A percentile compares a stretch with the other conserved stretches of the same genome.
These are phyloP conservation scores for Ustilago sp. DNA, from an alignment of 1,284 basidiomycete species.

Conservation along the genomic window DNA sequence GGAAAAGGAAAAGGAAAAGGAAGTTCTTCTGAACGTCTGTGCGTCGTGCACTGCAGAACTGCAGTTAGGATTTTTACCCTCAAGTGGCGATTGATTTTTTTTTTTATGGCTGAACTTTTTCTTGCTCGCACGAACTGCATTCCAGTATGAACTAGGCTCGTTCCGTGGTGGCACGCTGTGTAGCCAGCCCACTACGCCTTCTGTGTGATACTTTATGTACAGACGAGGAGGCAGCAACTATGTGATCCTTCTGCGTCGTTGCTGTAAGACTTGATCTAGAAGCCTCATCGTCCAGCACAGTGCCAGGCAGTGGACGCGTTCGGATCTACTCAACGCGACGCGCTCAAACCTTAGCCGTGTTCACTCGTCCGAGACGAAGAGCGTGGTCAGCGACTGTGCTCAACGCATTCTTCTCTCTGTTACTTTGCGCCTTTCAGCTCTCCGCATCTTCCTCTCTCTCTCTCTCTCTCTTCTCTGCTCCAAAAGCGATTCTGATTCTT, in stretches of 20 bases:
- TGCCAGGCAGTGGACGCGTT: neutral
- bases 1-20: constrained; percentile 11
- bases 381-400: neutral
- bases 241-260: neutral
- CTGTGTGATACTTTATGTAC: neutral
- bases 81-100: constrained; percentile 28
- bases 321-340: constrained; percentile 10
- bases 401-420: neutral
- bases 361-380: neutral
- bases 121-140: constrained; percentile 8
- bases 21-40: constrained; percentile 40
- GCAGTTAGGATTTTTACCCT: neutral
- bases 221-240: neutral
- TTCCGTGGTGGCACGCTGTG: too few species aligned
- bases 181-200: neutral
- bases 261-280: too few species aligned
- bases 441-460: neutral
- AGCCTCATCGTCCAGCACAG: too few species aligned
- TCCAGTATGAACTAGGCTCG: too few species aligned
- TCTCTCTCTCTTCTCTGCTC: neutral
- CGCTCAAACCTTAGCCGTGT: neutral
- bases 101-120: neutral
- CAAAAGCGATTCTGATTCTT: neutral
- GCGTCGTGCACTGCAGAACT: constrained; percentile 12
- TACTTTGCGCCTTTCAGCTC: neutral